Evolutionary conservation across 192 early-diverging fungal genomes (phyloP).

Genomic region (Helicostylum pulchrum): DNA sequence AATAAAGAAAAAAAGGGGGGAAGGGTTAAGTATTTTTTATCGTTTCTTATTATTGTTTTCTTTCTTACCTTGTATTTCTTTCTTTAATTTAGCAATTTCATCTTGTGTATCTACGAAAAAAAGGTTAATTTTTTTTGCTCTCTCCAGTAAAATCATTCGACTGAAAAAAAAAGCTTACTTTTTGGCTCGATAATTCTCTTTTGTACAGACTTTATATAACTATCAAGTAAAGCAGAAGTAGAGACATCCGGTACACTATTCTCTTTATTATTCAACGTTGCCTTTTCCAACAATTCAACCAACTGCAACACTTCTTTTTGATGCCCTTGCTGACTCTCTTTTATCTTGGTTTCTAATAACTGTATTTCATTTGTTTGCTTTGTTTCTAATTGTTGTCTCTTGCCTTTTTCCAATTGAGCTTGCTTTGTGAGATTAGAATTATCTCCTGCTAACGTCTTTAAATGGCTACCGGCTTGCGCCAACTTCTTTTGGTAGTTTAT

Average conservation of each 20-base stretch:
- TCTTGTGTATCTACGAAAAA: background rate
- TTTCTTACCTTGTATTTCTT: background rate
- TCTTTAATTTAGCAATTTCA: background rate
- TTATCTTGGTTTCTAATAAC: background rate
- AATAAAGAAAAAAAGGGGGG: background rate
- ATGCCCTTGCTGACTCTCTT: background rate
- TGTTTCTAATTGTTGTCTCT: background rate
- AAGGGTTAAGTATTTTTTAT: background rate
- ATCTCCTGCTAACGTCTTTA: slow-evolving; percentile 32
- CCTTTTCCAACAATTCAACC: background rate
- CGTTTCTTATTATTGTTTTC: background rate
- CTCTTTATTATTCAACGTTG: background rate
- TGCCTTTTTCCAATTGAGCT: too few relatives aligned
- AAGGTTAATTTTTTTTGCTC: background rate
- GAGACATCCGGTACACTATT: slow-evolving; percentile 6
- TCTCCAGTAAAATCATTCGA: background rate
- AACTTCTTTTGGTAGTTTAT: slow-evolving; percentile 28
- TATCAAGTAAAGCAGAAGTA: slow-evolving; percentile 8
- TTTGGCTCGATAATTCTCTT: slow-evolving; percentile 2
- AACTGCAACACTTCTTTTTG: slow-evolving; percentile 1
- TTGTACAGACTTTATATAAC: slow-evolving; percentile 12
- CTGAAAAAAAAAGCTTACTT: background rate
- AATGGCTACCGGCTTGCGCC: slow-evolving; percentile 30
- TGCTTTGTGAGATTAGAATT: slow-evolving; percentile 15
- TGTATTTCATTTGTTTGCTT: background rate